These are phyloP conservation scores for Alopecurus myosuroides DNA, from an alignment of 176 grass and related monocot species.

Conservation along the genomic window DNA sequence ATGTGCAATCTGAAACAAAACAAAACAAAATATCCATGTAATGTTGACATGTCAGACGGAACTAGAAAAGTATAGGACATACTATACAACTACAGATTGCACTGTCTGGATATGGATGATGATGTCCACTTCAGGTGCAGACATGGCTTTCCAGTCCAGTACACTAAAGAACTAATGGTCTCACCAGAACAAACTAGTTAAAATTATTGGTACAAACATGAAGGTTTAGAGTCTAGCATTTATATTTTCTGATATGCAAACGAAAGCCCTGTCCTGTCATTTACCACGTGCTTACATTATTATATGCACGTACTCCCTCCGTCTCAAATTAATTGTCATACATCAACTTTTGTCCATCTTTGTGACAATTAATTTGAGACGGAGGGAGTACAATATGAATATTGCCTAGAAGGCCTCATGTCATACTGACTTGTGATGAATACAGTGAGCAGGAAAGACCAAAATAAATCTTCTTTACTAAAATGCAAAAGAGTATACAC, in stretches of 20 bases:
- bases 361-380: too few relatives aligned
- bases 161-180: neutral
- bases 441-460: neutral
- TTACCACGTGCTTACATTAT: neutral
- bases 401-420: neutral
- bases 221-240: slow-evolving; percentile 10
- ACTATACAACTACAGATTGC: slow-evolving; percentile 3
- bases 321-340: too few relatives aligned
- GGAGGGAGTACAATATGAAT: slow-evolving; percentile 1
- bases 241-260: neutral
- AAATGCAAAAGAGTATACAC: neutral
- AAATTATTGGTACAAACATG: neutral
- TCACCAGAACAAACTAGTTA: slow-evolving; percentile 1
- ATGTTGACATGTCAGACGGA: slow-evolving; percentile 3
- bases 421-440: slow-evolving; percentile 11
- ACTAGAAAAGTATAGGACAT: slow-evolving; percentile 5
- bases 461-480: slow-evolving; percentile 5
- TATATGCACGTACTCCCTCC: too few relatives aligned
- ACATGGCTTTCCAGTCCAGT: neutral
- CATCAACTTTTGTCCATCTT: too few relatives aligned
- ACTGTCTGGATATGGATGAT: slow-evolving; percentile 10
- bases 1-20: slow-evolving; percentile 75
- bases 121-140: neutral
- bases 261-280: neutral
- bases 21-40: slow-evolving; percentile 16